Conservation (phyloP, 2,329 filamentous ascomycete species). For the Curvularia sp. region DNA sequence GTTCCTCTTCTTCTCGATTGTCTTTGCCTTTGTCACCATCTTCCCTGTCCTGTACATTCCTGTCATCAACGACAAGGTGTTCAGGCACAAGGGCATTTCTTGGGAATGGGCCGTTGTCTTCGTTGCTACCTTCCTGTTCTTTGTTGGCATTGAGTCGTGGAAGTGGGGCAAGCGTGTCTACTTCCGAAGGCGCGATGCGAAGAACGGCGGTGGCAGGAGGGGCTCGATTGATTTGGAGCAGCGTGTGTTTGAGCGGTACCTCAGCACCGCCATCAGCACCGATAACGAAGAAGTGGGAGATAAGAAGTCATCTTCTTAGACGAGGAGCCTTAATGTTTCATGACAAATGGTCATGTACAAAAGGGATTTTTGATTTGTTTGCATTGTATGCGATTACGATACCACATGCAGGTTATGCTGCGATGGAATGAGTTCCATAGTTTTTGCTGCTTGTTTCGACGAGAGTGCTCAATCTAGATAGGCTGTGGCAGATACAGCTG, state of each 20-base stretch:
- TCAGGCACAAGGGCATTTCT: slow-evolving; percentile 68
- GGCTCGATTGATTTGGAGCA: slow-evolving; percentile 42
- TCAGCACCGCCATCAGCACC: slow-evolving; percentile 43
- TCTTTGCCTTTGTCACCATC: slow-evolving; percentile 42
- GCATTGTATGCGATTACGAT: slow-evolving; percentile 36
- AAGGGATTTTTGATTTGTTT: slow-evolving; percentile 20
- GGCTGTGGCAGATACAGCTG: too few species aligned
- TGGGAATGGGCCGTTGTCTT: slow-evolving; percentile 76
- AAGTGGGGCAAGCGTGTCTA: slow-evolving; percentile 68
- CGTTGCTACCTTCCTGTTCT: slow-evolving; percentile 67
- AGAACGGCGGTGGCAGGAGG: slow-evolving; percentile 29
- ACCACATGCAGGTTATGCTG: slow-evolving; percentile 25
- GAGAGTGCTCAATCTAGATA: too few species aligned
- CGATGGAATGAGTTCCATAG: slow-evolving; percentile 22
- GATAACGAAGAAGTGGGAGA: slow-evolving; percentile 34
- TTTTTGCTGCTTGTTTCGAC: slow-evolving; percentile 1
- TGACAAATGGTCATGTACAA: slow-evolving; percentile 5
- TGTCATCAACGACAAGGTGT: slow-evolving; percentile 68
- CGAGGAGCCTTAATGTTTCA: slow-evolving; percentile 4
- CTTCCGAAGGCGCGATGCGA: slow-evolving; percentile 37
- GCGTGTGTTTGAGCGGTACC: slow-evolving; percentile 43
- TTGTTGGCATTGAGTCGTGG: slow-evolving; percentile 69
- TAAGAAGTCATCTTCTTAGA: slow-evolving; percentile 29
- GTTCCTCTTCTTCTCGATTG: slow-evolving; percentile 62
- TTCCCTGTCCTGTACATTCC: slow-evolving; percentile 65